Evolutionary conservation across 805 yeast genomes (phyloP).

Genomic region (Clavispora asparagi): DNA sequence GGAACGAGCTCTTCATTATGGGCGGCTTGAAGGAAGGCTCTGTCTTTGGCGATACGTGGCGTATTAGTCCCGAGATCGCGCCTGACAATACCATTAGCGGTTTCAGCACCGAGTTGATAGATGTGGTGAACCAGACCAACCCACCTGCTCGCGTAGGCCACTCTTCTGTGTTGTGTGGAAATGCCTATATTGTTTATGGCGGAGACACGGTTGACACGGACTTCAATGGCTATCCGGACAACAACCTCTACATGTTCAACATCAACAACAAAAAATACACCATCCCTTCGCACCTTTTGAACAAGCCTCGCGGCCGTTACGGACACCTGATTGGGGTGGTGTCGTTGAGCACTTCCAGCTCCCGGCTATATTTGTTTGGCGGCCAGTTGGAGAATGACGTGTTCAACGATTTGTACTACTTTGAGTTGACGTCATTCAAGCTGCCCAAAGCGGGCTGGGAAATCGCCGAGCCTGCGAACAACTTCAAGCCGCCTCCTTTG

Average conservation of each 20-base stretch:
- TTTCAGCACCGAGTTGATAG: constrained; percentile 28
- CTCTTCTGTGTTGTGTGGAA: constrained; percentile 85
- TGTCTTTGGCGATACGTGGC: constrained; percentile 96
- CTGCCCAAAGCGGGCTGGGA: constrained; percentile 85
- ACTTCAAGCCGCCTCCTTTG: constrained; percentile 67
- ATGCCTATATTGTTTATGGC: constrained; percentile 91
- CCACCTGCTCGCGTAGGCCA: constrained; percentile 98
- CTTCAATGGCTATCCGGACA: constrained; percentile 73
- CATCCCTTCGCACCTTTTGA: constrained; percentile 38
- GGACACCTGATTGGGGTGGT: constrained; percentile 88
- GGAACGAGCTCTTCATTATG: constrained; percentile 80
- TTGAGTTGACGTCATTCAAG: constrained; percentile 82
- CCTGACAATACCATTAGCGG: constrained; percentile 17
- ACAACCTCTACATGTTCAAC: constrained; percentile 82
- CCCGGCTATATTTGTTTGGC: constrained; percentile 77
- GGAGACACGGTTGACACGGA: constrained; percentile 91
- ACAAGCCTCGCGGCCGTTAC: constrained; percentile 85
- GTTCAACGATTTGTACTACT: constrained; percentile 79
- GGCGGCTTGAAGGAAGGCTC: constrained; percentile 93
- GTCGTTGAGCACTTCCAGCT: constrained; percentile 39
- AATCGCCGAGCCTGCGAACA: constrained; percentile 48
- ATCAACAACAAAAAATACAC: constrained; percentile 42
- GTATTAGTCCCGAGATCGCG: constrained; percentile 49
- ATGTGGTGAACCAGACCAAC: constrained; percentile 60
- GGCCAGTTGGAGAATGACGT: constrained; percentile 86